Base-by-base conservation (phyloP, 225 moss, liverwort and hornwort genomes). In the Straminergon stramineum region DNA sequence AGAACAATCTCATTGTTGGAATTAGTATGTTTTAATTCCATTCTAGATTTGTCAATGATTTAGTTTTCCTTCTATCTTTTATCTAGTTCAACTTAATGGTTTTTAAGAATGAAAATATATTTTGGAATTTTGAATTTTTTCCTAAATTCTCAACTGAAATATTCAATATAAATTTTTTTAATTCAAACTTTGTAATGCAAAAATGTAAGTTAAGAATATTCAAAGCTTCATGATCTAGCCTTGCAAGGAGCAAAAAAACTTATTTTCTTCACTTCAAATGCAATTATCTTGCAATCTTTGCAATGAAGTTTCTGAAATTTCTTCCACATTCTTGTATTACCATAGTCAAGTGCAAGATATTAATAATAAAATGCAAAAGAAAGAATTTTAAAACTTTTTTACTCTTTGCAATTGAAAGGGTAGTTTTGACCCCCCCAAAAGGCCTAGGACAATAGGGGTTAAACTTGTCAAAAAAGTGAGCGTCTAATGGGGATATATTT, bases 231-330 rank as follows among this genome's bases (percentile, higher is more conserved):
- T 6, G 12, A 31, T 75, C 4, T 16, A 48, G 0, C 18, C 13
- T 5, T 0, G 0, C 4, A 11, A 71, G 15, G 1, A 45, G 10
- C 0, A 45, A 30, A 17, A 3, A 11, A 6, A 17, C 0, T 10
- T 31, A 6, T 51, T 32, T 32, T 51, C 20, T 75, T 51, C 4
- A 12, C 19, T 11, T 75, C 7, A 4, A 31, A 28, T 0, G 0
- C 7, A 51, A 31, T 18, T 51, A 51, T 51, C 5, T 32, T 51
- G 12, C 32, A 19, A 20, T 12, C 32, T 20, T 5, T 0, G 0
- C 0, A 0, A 0, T 31, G 1, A 75, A 75, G 75, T 4, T 75
- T 18, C 0, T 11, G 0, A 48, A 48, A 30, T 48, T 48, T 18
- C 31, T 45, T 11, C 2, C 2, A 48, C 6, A 75, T 18, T 11